Conservation (phyloP, 768 basidiomycete genomes). For the Lactifluus hygrophoroides region DNA sequence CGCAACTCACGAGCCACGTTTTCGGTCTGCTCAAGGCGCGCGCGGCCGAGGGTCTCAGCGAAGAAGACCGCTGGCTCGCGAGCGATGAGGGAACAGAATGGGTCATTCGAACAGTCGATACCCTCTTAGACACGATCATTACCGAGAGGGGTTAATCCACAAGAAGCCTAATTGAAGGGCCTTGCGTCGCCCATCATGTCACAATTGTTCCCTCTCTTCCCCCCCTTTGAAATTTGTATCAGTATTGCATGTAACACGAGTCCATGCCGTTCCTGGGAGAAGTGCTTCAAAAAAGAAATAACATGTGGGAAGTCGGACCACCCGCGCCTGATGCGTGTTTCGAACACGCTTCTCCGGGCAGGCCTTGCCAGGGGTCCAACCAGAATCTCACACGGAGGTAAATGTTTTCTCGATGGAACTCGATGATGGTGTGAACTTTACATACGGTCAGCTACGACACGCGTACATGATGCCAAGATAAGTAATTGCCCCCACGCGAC, state of each 20-base stretch:
- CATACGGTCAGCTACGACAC: constrained; percentile 18
- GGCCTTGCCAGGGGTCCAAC: constrained; percentile 10
- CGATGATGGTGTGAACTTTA: constrained; percentile 11
- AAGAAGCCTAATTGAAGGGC: constrained; percentile 50
- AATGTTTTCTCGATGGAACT: constrained; percentile 17
- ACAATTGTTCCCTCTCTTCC: no score
- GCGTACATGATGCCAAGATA: constrained; percentile 20
- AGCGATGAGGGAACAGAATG: constrained; percentile 85
- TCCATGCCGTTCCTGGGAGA: constrained; percentile 7
- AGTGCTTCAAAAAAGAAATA: constrained; percentile 6
- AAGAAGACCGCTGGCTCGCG: constrained; percentile 72
- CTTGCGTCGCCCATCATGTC: constrained; percentile 5
- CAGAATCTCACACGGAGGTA: constrained; percentile 8
- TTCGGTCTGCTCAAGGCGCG: constrained; percentile 87
- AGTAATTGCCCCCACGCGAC: constrained; percentile 16
- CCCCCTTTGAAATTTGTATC: constrained; percentile 10
- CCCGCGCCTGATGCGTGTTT: constrained; percentile 10
- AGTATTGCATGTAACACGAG: not conserved
- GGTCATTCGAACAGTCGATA: constrained; percentile 78
- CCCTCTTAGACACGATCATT: constrained; percentile 66
- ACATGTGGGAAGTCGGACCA: constrained; percentile 10
- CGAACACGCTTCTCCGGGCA: constrained; percentile 16
- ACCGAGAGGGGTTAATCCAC: constrained; percentile 23
- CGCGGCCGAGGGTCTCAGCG: constrained; percentile 44
- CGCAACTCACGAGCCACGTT: constrained; percentile 81